A percentile compares a stretch with the other conserved stretches of the same genome.
These are phyloP conservation scores for Triangularia verruculosa DNA, from an alignment of 2,329 filamentous ascomycete genomes.

Conservation along the genomic window DNA sequence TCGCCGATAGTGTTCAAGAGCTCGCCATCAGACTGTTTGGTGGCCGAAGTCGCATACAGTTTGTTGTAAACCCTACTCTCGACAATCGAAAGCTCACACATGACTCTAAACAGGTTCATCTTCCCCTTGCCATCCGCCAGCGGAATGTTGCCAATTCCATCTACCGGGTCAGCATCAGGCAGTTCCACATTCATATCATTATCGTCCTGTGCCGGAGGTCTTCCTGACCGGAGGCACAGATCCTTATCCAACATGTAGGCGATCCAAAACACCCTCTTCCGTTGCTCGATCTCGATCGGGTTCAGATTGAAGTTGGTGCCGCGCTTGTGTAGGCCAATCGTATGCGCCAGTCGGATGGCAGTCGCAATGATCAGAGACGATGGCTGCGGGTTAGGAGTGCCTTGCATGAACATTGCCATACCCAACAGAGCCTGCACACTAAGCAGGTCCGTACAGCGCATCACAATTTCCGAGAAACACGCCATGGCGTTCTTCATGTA, in stretches of 20 bases:
- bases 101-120: slow-evolving; percentile 89
- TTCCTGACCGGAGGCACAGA: slow-evolving; percentile 56
- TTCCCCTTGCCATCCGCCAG: slow-evolving; percentile 85
- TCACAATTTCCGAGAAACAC: slow-evolving; percentile 85
- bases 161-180: slow-evolving; percentile 82
- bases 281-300: slow-evolving; percentile 89
- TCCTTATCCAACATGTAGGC: slow-evolving; percentile 65
- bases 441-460: slow-evolving; percentile 92
- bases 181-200: slow-evolving; percentile 92
- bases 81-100: slow-evolving; percentile 89
- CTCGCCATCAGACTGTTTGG: slow-evolving; percentile 88
- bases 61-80: slow-evolving; percentile 92
- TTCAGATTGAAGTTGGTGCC: slow-evolving; percentile 92
- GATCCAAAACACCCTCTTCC: slow-evolving; percentile 64
- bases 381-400: slow-evolving; percentile 93
- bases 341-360: slow-evolving; percentile 86
- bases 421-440: slow-evolving; percentile 92
- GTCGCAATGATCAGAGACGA: slow-evolving; percentile 88
- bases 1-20: slow-evolving; percentile 94
- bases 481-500: slow-evolving; percentile 97
- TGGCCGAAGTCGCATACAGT: slow-evolving; percentile 87
- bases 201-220: slow-evolving; percentile 61
- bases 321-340: slow-evolving; percentile 90
- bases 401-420: slow-evolving; percentile 92
- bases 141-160: slow-evolving; percentile 93